Evolutionary conservation across 176 grass and related monocot species (phyloP).

Genomic region (Zizania latifolia): DNA sequence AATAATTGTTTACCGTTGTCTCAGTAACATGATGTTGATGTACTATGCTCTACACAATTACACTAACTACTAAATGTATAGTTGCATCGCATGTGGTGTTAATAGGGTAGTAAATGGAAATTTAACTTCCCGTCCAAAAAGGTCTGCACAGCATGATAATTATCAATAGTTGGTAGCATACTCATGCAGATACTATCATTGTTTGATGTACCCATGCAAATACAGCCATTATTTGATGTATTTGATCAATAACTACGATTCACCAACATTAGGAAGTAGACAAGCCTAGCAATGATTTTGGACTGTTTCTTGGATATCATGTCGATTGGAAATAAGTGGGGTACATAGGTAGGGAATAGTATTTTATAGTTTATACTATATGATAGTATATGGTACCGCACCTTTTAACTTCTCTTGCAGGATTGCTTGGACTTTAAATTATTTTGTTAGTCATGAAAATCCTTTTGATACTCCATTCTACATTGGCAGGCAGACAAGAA

Average conservation of each 20-base stretch:
- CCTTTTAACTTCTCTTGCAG: not conserved
- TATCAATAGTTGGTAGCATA: not conserved
- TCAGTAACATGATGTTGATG: not conserved
- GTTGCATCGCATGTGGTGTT: not conserved
- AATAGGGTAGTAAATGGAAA: not conserved
- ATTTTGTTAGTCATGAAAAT: constrained; percentile 3
- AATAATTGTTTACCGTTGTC: not conserved
- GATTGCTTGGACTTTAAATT: not conserved
- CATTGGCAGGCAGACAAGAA: constrained; percentile 8
- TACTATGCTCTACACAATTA: not conserved
- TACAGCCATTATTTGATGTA: not conserved
- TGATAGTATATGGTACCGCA: not conserved
- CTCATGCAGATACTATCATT: no score
- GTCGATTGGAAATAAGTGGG: not conserved
- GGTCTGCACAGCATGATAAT: not conserved
- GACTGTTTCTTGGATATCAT: not conserved
- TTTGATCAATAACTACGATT: not conserved
- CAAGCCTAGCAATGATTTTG: not conserved
- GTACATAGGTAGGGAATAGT: not conserved
- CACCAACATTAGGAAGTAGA: not conserved
- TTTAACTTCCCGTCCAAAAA: no score
- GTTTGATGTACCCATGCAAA: no score
- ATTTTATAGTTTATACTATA: not conserved
- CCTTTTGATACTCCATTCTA: constrained; percentile 12
- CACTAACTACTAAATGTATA: not conserved